Base-by-base conservation (phyloP, 176 grass and related monocot genomes). In the Oryza punctata region DNA sequence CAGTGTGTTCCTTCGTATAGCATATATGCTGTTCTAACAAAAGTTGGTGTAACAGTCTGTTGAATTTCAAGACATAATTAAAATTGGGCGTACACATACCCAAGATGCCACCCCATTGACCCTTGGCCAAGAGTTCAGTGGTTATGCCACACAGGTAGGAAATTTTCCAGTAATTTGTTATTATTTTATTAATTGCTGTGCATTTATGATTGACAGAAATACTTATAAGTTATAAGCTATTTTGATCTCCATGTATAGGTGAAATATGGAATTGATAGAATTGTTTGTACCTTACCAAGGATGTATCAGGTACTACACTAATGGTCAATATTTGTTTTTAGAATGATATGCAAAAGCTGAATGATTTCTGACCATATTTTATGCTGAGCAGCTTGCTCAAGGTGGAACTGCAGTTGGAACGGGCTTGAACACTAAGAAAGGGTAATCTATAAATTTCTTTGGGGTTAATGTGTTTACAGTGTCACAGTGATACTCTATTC, bases 351-450 rank as follows among this genome's bases (percentile, higher is more conserved):
- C n/a, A 21, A 75, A 67, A 52, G 63, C 47, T 80, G 32, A 84
- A 21, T 14, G 65, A 63, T 35, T 83, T 37, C 44, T 43, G 47
- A 89, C 47, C 70, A 79, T 73, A 76, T 78, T 23, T 75, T 28
- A 77, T 87, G 5, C 30, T 76, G 47, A 61, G 82, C 86, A 96
- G 96, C 96, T 99, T 82, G 96, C 96, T 71, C 96, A 99, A 99
- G 96, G 96, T 89, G 96, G 96, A 63, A 99, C 96, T 81, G 96
- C 96, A 50, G 96, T 99, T 78, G 96, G 96, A 61, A 99, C 96
- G 68, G 96, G 96, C 35, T 90, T 99, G 86, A 99, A 96, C 89
- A 92, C 96, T 65, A 96, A 99, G 89, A 96, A 89, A 67, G 96
- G 96, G 93, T 96, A 96, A 82, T 74, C 63, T 78, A 16, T 18